Conservation (phyloP, 768 basidiomycete genomes). For the Boletus tylopilopsis region DNA sequence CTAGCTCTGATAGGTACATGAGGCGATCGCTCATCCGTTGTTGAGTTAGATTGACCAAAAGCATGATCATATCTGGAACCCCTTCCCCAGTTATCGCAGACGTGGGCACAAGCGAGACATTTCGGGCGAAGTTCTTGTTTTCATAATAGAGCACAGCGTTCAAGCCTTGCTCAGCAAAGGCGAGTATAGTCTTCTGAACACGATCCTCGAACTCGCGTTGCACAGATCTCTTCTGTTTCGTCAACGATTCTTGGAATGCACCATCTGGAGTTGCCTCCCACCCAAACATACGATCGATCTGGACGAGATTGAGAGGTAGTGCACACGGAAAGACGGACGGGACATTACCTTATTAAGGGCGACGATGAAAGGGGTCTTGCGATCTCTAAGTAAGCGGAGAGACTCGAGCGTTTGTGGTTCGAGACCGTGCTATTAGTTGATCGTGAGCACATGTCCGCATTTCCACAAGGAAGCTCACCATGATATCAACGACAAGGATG, state of each 20-base stretch:
- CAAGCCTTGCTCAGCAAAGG: constrained; percentile 96
- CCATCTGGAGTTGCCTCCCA: constrained; percentile 92
- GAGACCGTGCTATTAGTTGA: constrained; percentile 73
- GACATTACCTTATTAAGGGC: constrained; percentile 85
- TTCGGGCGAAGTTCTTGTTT: constrained; percentile 91
- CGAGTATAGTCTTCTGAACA: constrained; percentile 76
- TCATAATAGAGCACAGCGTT: constrained; percentile 96
- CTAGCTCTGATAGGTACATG: constrained; percentile 97
- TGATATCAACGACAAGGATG: constrained; percentile 98
- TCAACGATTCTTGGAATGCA: constrained; percentile 87
- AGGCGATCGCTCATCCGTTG: constrained; percentile 95
- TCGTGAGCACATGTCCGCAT: constrained; percentile 1
- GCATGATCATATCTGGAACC: constrained; percentile 98
- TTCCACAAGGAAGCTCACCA: constrained; percentile 46
- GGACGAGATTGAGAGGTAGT: constrained; percentile 6
- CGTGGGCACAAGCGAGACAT: constrained; percentile 95
- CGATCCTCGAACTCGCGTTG: constrained; percentile 93
- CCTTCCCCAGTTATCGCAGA: constrained; percentile 98
- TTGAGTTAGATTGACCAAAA: constrained; percentile 95
- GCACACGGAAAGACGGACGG: constrained; percentile 1
- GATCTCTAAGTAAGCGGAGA: constrained; percentile 82
- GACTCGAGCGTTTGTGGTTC: constrained; percentile 99
- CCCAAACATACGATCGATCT: constrained; percentile 98
- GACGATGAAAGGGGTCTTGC: constrained; percentile 98
- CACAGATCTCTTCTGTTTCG: constrained; percentile 72